A percentile compares a stretch with the other conserved stretches of the same genome.
Evolutionary conservation across 192 early-diverging fungal species (phyloP).

Genomic region (Linnemannia schmuckeri): DNA sequence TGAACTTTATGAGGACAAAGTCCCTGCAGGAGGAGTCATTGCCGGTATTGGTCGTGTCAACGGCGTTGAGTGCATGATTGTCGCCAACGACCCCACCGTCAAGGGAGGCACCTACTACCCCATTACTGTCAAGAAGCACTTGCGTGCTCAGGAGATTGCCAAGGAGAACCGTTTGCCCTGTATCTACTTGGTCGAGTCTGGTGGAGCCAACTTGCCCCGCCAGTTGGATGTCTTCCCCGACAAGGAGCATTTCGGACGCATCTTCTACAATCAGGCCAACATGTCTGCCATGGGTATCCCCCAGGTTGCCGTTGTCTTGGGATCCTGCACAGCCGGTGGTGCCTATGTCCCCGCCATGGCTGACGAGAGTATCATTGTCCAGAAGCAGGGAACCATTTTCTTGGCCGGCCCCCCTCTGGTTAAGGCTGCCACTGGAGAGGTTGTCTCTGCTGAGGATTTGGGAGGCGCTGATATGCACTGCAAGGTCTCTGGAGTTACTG

Average conservation of each 20-base stretch:
- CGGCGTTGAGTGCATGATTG: conserved; percentile 95
- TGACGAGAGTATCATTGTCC: conserved; percentile 97
- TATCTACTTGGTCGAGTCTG: conserved; percentile 94
- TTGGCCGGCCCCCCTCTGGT: conserved; percentile 96
- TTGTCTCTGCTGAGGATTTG: conserved; percentile 92
- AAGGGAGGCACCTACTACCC: conserved; percentile 99
- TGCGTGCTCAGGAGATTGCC: conserved; percentile 97
- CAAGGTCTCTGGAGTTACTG: conserved; percentile 92
- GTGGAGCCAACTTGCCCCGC: conserved; percentile 94
- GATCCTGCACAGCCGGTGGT: conserved; percentile 97
- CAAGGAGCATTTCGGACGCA: conserved; percentile 92
- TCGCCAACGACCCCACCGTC: conserved; percentile 98
- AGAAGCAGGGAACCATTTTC: conserved; percentile 96
- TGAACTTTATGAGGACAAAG: conserved; percentile 87
- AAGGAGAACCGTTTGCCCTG: conserved; percentile 94
- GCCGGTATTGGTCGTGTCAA: conserved; percentile 96
- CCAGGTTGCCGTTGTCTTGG: conserved; percentile 97
- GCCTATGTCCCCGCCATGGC: conserved; percentile 99
- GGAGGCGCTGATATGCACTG: conserved; percentile 97
- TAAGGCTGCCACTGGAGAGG: conserved; percentile 96
- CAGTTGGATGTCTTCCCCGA: conserved; percentile 98
- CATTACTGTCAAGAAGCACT: conserved; percentile 95
- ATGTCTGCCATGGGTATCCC: conserved; percentile 88
- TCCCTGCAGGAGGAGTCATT: conserved; percentile 91
- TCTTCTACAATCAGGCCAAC: conserved; percentile 94